phyloP scores from a whole-genome alignment of 2,329 filamentous ascomycete genomes.

The Salinomyces thailandicus region DNA sequence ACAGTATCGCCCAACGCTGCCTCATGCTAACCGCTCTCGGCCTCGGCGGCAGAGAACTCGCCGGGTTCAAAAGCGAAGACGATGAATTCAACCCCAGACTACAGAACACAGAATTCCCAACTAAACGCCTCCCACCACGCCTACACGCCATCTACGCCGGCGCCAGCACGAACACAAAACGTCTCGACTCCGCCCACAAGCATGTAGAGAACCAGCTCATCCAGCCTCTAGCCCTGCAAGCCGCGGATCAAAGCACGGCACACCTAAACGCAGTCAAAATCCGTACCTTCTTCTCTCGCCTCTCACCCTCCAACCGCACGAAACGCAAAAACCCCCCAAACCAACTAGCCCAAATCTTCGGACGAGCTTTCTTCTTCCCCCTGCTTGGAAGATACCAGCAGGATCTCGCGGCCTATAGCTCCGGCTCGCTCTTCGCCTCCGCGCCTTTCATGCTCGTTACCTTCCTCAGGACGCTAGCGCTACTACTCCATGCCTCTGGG shows the following conservation, averaged over 20 bases:
- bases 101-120: constrained; percentile 52
- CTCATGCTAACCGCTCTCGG: constrained; percentile 74
- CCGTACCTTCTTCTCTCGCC: constrained; percentile 72
- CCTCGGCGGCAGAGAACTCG: constrained; percentile 71
- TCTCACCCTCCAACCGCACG: constrained; percentile 48
- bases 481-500: constrained; percentile 74
- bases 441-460: constrained; percentile 66
- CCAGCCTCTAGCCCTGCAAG: constrained; percentile 67
- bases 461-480: constrained; percentile 74
- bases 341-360: constrained; percentile 65
- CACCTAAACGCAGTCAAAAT: constrained; percentile 73
- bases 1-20: constrained; percentile 74
- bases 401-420: constrained; percentile 24
- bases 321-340: constrained; percentile 56
- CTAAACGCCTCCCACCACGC: constrained; percentile 63
- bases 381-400: constrained; percentile 58
- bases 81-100: constrained; percentile 34
- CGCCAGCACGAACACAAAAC: constrained; percentile 30
- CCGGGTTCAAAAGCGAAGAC: constrained; percentile 55
- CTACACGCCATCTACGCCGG: constrained; percentile 59
- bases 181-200: constrained; percentile 58
- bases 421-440: constrained; percentile 50
- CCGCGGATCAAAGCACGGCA: constrained; percentile 68
- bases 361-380: constrained; percentile 73
- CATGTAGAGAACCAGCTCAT: constrained; percentile 63